Conservation (phyloP, 805 yeast genomes). For the Yarrowia sp. region DNA sequence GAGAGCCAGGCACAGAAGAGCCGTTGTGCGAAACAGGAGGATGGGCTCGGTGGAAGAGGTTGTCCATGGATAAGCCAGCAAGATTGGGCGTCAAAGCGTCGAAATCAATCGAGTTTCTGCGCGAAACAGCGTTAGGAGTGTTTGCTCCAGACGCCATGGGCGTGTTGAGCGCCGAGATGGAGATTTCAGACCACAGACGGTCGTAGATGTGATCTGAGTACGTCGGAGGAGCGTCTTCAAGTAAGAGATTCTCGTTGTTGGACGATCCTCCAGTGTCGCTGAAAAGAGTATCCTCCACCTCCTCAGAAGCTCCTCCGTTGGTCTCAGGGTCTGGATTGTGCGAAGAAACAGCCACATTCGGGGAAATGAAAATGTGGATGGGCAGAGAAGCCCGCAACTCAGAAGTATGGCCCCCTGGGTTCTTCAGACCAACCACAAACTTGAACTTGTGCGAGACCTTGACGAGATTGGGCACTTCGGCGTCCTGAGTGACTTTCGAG, state of each 20-base stretch:
- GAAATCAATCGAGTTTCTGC: slow-evolving; percentile 39
- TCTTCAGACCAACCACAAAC: slow-evolving; percentile 71
- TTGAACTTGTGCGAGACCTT: slow-evolving; percentile 88
- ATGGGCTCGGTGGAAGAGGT: background rate
- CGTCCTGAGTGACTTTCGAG: slow-evolving; percentile 81
- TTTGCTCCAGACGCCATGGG: slow-evolving; percentile 42
- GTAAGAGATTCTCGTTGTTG: slow-evolving; percentile 14
- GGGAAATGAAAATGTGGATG: slow-evolving; percentile 57
- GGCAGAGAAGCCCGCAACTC: slow-evolving; percentile 91
- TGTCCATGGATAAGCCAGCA: background rate
- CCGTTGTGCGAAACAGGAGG: background rate
- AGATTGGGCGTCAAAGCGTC: slow-evolving; percentile 18
- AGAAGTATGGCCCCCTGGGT: slow-evolving; percentile 90
- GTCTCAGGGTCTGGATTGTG: slow-evolving; percentile 19
- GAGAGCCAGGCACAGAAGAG: background rate
- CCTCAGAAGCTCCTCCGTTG: background rate
- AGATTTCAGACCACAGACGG: slow-evolving; percentile 65
- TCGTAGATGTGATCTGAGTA: slow-evolving; percentile 78
- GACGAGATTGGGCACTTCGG: slow-evolving; percentile 63
- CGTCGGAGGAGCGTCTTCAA: slow-evolving; percentile 69
- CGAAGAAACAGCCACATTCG: slow-evolving; percentile 14
- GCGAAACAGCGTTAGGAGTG: slow-evolving; percentile 42
- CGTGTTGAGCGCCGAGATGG: slow-evolving; percentile 41
- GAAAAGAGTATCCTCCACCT: slow-evolving; percentile 2
- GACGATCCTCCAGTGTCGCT: slow-evolving; percentile 11